A percentile compares a stretch with the other conserved stretches of the same genome.
phyloP scores from a whole-genome alignment of 371 early-diverging fungal genomes.

The Mortierella sp. region DNA sequence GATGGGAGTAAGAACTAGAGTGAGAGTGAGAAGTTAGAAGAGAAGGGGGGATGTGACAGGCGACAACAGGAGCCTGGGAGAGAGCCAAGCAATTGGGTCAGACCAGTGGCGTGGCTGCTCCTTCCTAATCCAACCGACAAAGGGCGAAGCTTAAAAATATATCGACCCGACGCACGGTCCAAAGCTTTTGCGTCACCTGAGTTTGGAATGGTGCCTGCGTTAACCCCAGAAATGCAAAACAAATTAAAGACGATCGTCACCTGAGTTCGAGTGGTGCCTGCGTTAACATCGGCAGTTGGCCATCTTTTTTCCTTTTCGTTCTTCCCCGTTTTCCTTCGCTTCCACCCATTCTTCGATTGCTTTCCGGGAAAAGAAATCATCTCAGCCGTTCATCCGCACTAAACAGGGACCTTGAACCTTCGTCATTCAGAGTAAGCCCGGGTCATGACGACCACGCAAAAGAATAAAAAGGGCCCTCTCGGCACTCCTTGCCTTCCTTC shows the following conservation, averaged over 20 bases:
- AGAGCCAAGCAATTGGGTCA: too few relatives aligned
- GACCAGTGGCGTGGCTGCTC: too few relatives aligned
- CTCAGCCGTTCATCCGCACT: constrained; percentile 3
- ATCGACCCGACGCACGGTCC: constrained; percentile 7
- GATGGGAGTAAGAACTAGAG: too few relatives aligned
- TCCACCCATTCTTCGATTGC: background rate
- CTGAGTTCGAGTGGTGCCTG: constrained; percentile 15
- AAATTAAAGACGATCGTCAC: constrained; percentile 14
- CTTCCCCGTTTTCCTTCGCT: constrained; percentile 4
- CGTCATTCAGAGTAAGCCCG: background rate
- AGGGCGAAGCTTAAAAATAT: background rate
- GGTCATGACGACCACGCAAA: background rate
- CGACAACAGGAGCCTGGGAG: too few relatives aligned
- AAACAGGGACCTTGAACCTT: constrained; percentile 11
- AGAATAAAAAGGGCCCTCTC: too few relatives aligned
- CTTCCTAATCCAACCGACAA: too few relatives aligned
- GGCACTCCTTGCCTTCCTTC: too few relatives aligned
- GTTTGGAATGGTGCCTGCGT: constrained; percentile 1
- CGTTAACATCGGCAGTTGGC: background rate
- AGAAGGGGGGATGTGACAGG: too few relatives aligned
- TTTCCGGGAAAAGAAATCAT: constrained; percentile 33
- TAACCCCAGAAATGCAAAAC: too few relatives aligned
- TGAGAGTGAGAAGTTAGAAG: too few relatives aligned
- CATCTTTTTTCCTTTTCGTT: background rate
- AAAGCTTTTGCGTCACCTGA: constrained; percentile 25